These are phyloP conservation scores for Globisporangium sylvaticum DNA, from an alignment of 352 stramenopile species.

Conservation along the genomic window DNA sequence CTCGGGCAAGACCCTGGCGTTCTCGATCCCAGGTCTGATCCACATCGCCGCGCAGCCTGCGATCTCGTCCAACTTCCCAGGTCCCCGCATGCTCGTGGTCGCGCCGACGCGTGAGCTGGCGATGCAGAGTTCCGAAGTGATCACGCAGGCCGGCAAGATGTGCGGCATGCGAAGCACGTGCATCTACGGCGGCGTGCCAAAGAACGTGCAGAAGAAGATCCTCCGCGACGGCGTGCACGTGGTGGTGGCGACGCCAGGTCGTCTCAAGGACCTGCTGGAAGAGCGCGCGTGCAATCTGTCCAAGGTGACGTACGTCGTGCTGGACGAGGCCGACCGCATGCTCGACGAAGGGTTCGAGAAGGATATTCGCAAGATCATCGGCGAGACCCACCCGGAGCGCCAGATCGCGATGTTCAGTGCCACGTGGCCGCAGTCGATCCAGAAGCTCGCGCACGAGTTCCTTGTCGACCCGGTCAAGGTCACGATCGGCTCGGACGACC, in stretches of 20 bases:
- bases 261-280: constrained; percentile 90
- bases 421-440: constrained; percentile 96
- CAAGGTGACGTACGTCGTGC: constrained; percentile 91
- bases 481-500: constrained; percentile 92
- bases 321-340: constrained; percentile 97
- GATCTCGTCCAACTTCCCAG: constrained; percentile 51
- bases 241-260: constrained; percentile 95
- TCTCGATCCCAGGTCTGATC: constrained; percentile 91
- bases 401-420: constrained; percentile 98
- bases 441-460: constrained; percentile 95
- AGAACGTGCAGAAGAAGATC: constrained; percentile 89
- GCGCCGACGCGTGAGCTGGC: constrained; percentile 93
- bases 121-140: constrained; percentile 91
- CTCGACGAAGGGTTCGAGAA: constrained; percentile 94
- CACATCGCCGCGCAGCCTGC: constrained; percentile 70
- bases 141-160: constrained; percentile 89
- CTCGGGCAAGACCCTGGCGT: constrained; percentile 96
- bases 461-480: constrained; percentile 92
- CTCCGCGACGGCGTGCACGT: constrained; percentile 89
- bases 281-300: constrained; percentile 81
- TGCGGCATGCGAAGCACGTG: constrained; percentile 86
- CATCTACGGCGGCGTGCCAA: constrained; percentile 96
- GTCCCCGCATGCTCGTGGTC: constrained; percentile 91
- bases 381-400: constrained; percentile 67
- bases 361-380: constrained; percentile 89